phyloP scores from a whole-genome alignment of 257 asterid species.

The Dorcoceras hygrometricum region DNA sequence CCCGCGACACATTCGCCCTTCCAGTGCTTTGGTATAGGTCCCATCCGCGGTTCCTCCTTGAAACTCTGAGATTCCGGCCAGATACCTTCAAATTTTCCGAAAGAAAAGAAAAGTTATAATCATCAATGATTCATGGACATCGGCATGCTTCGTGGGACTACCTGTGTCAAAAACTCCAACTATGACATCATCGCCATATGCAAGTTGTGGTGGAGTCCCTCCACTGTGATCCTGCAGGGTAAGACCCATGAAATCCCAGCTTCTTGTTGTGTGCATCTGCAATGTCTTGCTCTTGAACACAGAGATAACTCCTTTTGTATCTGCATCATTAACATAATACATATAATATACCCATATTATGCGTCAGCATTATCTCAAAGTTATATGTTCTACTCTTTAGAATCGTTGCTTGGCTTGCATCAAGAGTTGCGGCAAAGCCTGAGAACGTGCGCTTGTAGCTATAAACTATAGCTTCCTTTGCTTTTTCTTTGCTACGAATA shows the following conservation, averaged over 20 bases:
- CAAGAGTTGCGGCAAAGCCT: conserved; percentile 58
- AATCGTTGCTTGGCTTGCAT: conserved; percentile 48
- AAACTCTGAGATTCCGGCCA: conserved; percentile 70
- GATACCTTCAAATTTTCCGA: conserved; percentile 34
- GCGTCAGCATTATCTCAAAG: not conserved
- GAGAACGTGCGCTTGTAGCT: conserved; percentile 59
- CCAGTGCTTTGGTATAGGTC: conserved; percentile 50
- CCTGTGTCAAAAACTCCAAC: conserved; percentile 52
- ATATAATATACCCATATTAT: too few species aligned
- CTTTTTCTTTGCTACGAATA: conserved; percentile 46
- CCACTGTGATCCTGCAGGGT: conserved; percentile 29
- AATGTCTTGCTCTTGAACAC: conserved; percentile 49
- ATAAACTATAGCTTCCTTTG: conserved; percentile 46
- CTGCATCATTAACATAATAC: conserved; percentile 32
- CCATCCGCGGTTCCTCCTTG: conserved; percentile 43
- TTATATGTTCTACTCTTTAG: conserved; percentile 33
- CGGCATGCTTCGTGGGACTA: too few species aligned
- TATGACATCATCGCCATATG: conserved; percentile 44
- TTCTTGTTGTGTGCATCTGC: conserved; percentile 53
- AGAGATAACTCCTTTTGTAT: conserved; percentile 48
- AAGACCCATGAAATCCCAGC: conserved; percentile 75
- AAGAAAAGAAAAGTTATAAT: too few species aligned
- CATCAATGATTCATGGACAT: too few species aligned
- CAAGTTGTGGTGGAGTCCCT: conserved; percentile 38
- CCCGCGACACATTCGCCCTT: conserved; percentile 51